phyloP scores from a whole-genome alignment of 2,329 filamentous ascomycete genomes.

The Diaporthe caulivora region DNA sequence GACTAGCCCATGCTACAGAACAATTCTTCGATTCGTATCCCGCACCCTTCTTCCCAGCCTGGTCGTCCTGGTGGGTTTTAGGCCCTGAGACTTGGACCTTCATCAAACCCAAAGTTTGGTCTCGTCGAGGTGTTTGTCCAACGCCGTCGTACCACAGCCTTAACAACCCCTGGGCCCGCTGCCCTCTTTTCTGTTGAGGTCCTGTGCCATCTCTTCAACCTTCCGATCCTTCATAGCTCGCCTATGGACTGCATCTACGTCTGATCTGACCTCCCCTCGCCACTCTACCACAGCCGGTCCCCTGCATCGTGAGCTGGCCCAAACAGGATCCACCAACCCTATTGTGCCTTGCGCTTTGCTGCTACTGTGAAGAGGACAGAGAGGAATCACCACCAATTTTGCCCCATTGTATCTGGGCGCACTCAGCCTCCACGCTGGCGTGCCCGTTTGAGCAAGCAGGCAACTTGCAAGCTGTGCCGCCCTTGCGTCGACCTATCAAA shows the following conservation, averaged over 20 bases:
- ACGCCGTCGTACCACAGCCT: conserved; percentile 14
- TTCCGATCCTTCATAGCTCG: conserved; percentile 15
- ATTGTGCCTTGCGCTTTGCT: not conserved
- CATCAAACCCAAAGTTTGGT: conserved; percentile 19
- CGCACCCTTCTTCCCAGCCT: conserved; percentile 1
- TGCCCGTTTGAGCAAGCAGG: conserved; percentile 17
- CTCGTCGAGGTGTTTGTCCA: not conserved
- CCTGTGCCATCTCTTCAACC: conserved; percentile 14
- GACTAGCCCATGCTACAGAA: conserved; percentile 30
- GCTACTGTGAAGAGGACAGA: conserved; percentile 9
- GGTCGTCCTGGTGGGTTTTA: not conserved
- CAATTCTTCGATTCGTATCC: conserved; percentile 10
- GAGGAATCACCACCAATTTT: conserved; percentile 1
- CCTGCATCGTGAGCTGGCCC: conserved; percentile 28
- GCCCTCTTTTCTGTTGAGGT: conserved; percentile 10
- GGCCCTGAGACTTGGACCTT: conserved; percentile 8
- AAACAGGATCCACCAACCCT: not conserved
- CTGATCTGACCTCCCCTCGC: conserved; percentile 27
- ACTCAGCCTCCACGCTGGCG: conserved; percentile 6
- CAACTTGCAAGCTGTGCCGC: conserved; percentile 15
- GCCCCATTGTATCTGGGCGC: not conserved
- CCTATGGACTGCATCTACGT: conserved; percentile 26
- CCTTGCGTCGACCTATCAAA: conserved; percentile 26
- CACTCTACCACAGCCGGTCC: conserved; percentile 28
- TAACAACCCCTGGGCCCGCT: conserved; percentile 24